Evolutionary conservation across 2,329 filamentous ascomycete species (phyloP).

Genomic region (Tolypocladium amazonense): DNA sequence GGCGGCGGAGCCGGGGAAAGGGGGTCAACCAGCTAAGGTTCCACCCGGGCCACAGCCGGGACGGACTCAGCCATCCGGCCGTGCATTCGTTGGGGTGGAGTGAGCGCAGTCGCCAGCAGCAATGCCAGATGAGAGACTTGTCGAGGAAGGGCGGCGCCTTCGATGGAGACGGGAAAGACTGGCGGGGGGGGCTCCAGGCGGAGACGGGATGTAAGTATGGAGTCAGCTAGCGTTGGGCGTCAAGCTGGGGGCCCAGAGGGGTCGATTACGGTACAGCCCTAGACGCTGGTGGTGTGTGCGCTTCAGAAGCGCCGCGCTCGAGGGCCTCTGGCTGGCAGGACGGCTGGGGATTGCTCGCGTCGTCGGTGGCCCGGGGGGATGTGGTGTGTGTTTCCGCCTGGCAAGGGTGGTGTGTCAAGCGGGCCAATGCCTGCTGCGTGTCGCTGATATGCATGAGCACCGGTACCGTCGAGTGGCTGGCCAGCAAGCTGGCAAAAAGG

Average conservation of each 20-base stretch:
- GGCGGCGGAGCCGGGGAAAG: conserved; percentile 10
- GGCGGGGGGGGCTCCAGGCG: conserved; percentile 12
- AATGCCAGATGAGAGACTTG: not conserved
- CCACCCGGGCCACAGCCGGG: conserved; percentile 22
- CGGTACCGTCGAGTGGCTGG: conserved; percentile 7
- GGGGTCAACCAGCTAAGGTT: conserved; percentile 22
- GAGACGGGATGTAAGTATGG: conserved; percentile 14
- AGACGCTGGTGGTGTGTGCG: not conserved
- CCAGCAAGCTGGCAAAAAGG: conserved; percentile 4
- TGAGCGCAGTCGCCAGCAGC: not conserved
- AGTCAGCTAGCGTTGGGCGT: conserved; percentile 9
- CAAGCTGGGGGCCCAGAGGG: not conserved
- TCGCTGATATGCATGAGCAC: conserved; percentile 11
- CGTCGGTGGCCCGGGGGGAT: not conserved
- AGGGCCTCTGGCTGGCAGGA: not conserved
- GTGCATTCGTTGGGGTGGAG: conserved; percentile 6
- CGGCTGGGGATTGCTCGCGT: conserved; percentile 1
- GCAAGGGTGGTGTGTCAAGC: conserved; percentile 11
- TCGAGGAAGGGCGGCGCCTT: not conserved
- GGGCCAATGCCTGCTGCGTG: conserved; percentile 11
- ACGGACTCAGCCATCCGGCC: conserved; percentile 8
- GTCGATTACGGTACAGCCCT: conserved; percentile 1
- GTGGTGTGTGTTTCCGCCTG: conserved; percentile 3
- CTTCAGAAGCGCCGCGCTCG: not conserved
- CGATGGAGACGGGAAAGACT: conserved; percentile 6